These are phyloP conservation scores for Fusarium duplospermum DNA, from an alignment of 2,329 filamentous ascomycete genomes.

Conservation along the genomic window DNA sequence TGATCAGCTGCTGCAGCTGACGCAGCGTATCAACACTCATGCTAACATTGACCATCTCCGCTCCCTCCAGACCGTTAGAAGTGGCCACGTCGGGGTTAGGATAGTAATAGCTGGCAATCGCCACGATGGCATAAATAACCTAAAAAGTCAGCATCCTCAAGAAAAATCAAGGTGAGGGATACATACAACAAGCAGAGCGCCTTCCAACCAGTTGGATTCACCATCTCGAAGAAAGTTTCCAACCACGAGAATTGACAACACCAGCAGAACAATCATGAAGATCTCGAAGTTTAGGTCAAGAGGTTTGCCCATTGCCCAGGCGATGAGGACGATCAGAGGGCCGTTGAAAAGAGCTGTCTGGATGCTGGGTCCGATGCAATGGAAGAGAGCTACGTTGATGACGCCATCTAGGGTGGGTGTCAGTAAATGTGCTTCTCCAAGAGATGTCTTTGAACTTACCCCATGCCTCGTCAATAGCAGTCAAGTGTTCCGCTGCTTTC, in stretches of 20 bases:
- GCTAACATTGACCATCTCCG: conserved; percentile 43
- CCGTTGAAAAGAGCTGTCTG: conserved; percentile 82
- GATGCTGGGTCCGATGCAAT: conserved; percentile 78
- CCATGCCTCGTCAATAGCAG: conserved; percentile 77
- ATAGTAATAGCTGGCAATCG: conserved; percentile 59
- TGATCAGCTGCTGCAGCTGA: conserved; percentile 44
- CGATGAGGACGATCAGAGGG: conserved; percentile 76
- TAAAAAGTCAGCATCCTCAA: conserved; percentile 10
- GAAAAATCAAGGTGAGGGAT: rapidly evolving
- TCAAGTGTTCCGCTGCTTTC: conserved; percentile 77
- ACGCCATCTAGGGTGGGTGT: conserved; percentile 58
- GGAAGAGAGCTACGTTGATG: conserved; percentile 77
- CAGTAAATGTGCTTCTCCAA: neutral
- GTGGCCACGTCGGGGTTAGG: conserved; percentile 55
- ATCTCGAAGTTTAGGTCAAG: conserved; percentile 81
- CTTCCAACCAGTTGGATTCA: conserved; percentile 82
- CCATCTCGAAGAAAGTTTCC: conserved; percentile 81
- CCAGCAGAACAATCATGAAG: conserved; percentile 79
- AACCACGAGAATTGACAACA: conserved; percentile 80
- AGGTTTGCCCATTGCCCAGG: conserved; percentile 72
- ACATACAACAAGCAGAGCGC: conserved; percentile 72
- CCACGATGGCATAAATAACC: conserved; percentile 58
- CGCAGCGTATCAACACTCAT: conserved; percentile 47
- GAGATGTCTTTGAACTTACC: conserved; percentile 30
- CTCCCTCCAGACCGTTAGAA: conserved; percentile 45